Evolutionary conservation across 176 grass and related monocot genomes (phyloP).

Genomic region (Coix lacrymajobi): DNA sequence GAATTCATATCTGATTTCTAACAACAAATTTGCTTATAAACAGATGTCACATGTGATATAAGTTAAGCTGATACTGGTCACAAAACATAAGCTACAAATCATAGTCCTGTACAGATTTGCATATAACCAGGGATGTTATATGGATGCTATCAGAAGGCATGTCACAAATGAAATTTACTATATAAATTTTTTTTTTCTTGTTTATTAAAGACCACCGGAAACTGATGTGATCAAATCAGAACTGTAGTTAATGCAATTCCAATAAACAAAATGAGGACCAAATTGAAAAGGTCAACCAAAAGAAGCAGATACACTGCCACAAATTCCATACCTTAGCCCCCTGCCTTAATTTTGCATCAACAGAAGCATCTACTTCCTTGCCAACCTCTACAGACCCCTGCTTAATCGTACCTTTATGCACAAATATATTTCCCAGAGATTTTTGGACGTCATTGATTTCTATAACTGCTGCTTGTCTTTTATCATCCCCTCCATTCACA

Average conservation of each 20-base stretch:
- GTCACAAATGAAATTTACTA: not conserved
- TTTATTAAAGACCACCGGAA: not conserved
- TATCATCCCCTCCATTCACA: conserved; percentile 46
- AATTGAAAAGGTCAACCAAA: not conserved
- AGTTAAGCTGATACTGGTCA: conserved; percentile 1
- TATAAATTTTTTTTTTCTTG: not conserved
- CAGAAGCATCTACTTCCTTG: conserved; percentile 71
- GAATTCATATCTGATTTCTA: not conserved
- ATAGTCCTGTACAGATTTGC: not conserved
- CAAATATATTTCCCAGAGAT: conserved; percentile 87
- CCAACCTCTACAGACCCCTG: conserved; percentile 74
- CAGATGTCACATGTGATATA: not conserved
- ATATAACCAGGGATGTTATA: not conserved
- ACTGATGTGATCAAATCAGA: not conserved
- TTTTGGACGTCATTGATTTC: conserved; percentile 93
- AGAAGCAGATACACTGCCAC: not conserved
- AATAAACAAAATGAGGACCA: not conserved
- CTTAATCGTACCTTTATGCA: conserved; percentile 87
- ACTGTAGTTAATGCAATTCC: not conserved
- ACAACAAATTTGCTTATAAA: conserved; percentile 1
- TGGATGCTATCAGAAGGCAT: not conserved
- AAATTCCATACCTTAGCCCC: conserved; percentile 69
- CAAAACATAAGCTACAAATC: not conserved
- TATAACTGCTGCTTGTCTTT: conserved; percentile 48
- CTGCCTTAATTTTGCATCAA: conserved; percentile 80